These are phyloP conservation scores for Stentor coeruleus DNA, from an alignment of 73 alveolate genomes.

Conservation along the genomic window DNA sequence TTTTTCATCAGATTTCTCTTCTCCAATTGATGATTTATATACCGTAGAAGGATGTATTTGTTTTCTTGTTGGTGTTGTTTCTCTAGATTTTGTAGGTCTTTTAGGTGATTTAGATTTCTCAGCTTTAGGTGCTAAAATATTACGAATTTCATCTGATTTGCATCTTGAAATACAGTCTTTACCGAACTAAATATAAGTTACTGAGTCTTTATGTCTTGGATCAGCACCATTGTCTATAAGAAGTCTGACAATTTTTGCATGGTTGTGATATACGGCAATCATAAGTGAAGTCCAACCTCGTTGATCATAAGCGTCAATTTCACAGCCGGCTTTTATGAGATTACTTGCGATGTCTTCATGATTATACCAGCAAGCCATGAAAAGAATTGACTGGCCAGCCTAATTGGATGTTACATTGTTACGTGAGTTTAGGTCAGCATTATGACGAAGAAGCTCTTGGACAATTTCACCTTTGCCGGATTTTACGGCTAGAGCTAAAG, in stretches of 20 bases:
- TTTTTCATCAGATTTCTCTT: background rate
- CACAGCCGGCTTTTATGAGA: constrained; percentile 33
- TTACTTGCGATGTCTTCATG: constrained; percentile 29
- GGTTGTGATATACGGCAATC: constrained; percentile 48
- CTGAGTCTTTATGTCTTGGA: constrained; percentile 33
- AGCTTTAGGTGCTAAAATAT: background rate
- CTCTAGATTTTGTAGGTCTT: background rate
- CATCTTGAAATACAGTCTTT: constrained; percentile 24
- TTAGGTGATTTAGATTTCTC: background rate
- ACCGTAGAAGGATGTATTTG: no score
- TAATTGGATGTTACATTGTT: constrained; percentile 36
- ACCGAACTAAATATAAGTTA: constrained; percentile 9
- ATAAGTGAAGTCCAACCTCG: constrained; percentile 68
- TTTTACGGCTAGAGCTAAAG: constrained; percentile 43
- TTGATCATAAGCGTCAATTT: constrained; percentile 38
- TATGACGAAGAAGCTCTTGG: constrained; percentile 33
- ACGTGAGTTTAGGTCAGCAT: constrained; percentile 46
- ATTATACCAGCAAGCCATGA: constrained; percentile 41
- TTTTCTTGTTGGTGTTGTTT: background rate
- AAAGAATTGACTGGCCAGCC: constrained; percentile 45
- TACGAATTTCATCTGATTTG: background rate
- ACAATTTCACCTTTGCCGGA: constrained; percentile 24
- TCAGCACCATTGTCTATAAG: constrained; percentile 42
- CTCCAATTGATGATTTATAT: background rate
- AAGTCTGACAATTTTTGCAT: constrained; percentile 30